Evolutionary conservation across 2,329 filamentous ascomycete genomes (phyloP).

Genomic region (Harringtonia aguacate): DNA sequence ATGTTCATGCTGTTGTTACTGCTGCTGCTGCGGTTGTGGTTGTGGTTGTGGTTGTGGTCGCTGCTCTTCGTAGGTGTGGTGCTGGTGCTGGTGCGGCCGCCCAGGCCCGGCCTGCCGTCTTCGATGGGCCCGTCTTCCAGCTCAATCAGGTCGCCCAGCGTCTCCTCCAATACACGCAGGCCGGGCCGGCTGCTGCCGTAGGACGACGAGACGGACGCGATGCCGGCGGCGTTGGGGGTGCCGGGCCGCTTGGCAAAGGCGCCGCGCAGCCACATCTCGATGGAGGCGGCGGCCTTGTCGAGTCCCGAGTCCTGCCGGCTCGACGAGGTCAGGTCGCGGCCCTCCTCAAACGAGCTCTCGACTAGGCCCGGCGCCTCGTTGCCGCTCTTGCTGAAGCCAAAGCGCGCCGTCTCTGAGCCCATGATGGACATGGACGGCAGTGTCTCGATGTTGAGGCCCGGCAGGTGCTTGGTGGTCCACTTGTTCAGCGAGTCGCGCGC

Average conservation of each 20-base stretch:
- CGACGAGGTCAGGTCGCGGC: conserved; percentile 27
- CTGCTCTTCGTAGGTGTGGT: conserved; percentile 12
- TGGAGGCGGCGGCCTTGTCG: conserved; percentile 74
- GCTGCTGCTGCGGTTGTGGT: too few relatives aligned
- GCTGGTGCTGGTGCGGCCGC: conserved; percentile 9
- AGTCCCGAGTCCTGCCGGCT: conserved; percentile 43
- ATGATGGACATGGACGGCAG: conserved; percentile 56
- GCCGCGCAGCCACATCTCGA: conserved; percentile 85
- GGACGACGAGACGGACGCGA: conserved; percentile 3
- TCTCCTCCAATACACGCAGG: conserved; percentile 20
- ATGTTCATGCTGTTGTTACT: neutral
- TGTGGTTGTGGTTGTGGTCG: too few relatives aligned
- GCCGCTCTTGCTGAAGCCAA: conserved; percentile 33
- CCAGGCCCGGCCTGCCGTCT: conserved; percentile 25
- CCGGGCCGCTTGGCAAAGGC: conserved; percentile 56
- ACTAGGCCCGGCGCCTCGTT: conserved; percentile 32
- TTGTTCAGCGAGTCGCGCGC: conserved; percentile 76
- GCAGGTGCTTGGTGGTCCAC: conserved; percentile 74
- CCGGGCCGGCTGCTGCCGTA: conserved; percentile 7
- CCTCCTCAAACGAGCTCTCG: conserved; percentile 37
- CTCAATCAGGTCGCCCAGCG: conserved; percentile 58
- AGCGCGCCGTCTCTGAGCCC: conserved; percentile 47
- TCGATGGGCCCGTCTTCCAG: conserved; percentile 52
- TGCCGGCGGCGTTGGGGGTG: conserved; percentile 24
- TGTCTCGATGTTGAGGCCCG: conserved; percentile 61